Evolutionary conservation across 371 early-diverging fungal species (phyloP).

Genomic region (Gilbertella persicaria): DNA sequence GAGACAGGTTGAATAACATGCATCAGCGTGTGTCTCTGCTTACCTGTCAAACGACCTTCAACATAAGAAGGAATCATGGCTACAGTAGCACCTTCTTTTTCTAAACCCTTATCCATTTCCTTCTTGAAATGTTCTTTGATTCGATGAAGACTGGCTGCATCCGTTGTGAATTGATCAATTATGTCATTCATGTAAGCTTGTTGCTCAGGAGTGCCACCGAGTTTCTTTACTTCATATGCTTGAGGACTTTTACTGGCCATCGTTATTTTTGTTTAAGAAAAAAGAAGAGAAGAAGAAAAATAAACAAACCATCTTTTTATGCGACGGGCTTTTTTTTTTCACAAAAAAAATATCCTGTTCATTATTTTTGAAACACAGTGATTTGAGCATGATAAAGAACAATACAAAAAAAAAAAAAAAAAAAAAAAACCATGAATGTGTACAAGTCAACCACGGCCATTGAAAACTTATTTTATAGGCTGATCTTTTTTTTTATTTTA

Average conservation of each 20-base stretch:
- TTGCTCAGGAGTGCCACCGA: constrained; percentile 53
- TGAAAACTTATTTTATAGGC: neutral
- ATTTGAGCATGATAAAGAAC: constrained; percentile 7
- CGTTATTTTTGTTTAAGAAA: constrained; percentile 8
- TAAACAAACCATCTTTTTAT: constrained; percentile 11
- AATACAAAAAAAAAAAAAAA: neutral
- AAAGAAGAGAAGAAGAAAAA: constrained; percentile 8
- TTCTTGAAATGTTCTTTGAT: constrained; percentile 68
- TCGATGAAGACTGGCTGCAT: constrained; percentile 55
- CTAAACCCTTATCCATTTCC: constrained; percentile 79
- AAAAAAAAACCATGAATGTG: too few relatives aligned
- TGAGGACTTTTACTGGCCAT: constrained; percentile 22
- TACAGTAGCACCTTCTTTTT: constrained; percentile 59
- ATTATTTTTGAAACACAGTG: constrained; percentile 9
- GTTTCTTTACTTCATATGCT: constrained; percentile 24
- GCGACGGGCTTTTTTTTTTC: constrained; percentile 35
- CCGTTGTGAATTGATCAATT: constrained; percentile 60
- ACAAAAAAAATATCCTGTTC: constrained; percentile 31
- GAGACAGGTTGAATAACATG: neutral
- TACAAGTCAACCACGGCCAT: neutral
- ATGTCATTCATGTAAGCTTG: constrained; percentile 48
- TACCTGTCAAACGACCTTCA: constrained; percentile 55
- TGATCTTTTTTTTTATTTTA: neutral
- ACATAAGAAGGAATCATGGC: constrained; percentile 84
- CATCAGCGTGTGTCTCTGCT: neutral